Conservation (phyloP, 2,329 filamentous ascomycete genomes). For the Neoarthrinium moseri region DNA sequence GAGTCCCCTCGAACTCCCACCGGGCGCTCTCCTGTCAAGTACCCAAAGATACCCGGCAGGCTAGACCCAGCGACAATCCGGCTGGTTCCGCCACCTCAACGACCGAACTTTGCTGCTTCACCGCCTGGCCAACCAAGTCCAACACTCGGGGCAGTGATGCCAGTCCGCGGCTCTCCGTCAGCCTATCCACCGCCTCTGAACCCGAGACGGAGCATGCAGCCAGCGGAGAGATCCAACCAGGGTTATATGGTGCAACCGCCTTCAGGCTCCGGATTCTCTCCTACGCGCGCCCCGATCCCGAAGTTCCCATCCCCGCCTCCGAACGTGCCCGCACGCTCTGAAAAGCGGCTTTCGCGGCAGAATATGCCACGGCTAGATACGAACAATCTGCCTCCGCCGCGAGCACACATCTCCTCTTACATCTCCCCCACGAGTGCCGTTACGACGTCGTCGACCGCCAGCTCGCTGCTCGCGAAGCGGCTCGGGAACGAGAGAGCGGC, state of each 20-base stretch:
- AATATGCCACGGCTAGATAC: slow-evolving; percentile 12
- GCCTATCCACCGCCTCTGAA: slow-evolving; percentile 25
- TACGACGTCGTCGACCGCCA: slow-evolving; percentile 30
- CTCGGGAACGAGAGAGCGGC: slow-evolving; percentile 49
- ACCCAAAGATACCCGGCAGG: slow-evolving; percentile 26
- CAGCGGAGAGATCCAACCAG: neutral
- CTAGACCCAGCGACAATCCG: slow-evolving; percentile 25
- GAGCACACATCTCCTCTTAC: slow-evolving; percentile 18
- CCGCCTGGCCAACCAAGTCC: slow-evolving; percentile 41
- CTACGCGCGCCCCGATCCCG: slow-evolving; percentile 17
- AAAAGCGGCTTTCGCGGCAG: slow-evolving; percentile 5
- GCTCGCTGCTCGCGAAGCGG: slow-evolving; percentile 51
- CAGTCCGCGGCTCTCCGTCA: slow-evolving; percentile 16
- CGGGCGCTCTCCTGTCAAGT: slow-evolving; percentile 30
- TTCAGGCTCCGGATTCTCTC: slow-evolving; percentile 24
- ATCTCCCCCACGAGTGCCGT: slow-evolving; percentile 23
- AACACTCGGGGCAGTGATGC: slow-evolving; percentile 35
- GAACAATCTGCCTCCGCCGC: slow-evolving; percentile 4
- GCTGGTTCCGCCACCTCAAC: slow-evolving; percentile 30
- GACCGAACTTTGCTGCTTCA: slow-evolving; percentile 28
- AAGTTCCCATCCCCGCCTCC: slow-evolving; percentile 19
- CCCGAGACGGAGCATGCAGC: slow-evolving; percentile 13
- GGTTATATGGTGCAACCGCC: slow-evolving; percentile 2
- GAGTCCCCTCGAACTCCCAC: slow-evolving; percentile 40
- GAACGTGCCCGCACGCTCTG: slow-evolving; percentile 10